A percentile compares a stretch with the other conserved stretches of the same genome.
Conservation (phyloP, 2,329 filamentous ascomycete genomes). For the Byssochlamys sp. region DNA sequence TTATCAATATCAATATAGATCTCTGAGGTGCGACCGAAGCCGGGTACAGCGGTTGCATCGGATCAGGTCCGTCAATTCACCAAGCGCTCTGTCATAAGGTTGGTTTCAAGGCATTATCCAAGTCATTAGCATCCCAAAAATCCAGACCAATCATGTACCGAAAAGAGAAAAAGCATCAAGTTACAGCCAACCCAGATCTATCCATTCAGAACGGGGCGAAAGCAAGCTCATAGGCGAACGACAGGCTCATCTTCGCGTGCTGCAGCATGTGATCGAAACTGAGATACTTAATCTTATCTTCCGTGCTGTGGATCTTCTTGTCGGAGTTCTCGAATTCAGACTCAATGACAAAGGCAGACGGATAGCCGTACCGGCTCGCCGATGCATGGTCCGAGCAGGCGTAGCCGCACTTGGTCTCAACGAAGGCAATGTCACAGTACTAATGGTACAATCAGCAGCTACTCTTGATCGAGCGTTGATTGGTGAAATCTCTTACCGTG, state of each 20-base stretch:
- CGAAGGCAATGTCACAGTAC: conserved; percentile 82
- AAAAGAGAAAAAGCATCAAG: not conserved
- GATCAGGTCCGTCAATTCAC: not conserved
- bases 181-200: not conserved
- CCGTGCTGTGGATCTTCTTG: conserved; percentile 63
- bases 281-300: conserved; percentile 61
- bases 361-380: conserved; percentile 56
- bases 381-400: conserved; percentile 66
- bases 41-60: not conserved
- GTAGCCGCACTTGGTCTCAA: conserved; percentile 81
- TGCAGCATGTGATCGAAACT: conserved; percentile 86
- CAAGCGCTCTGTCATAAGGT: not conserved
- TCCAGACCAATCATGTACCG: not conserved
- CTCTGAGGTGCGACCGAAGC: not conserved
- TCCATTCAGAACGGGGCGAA: conserved; percentile 56
- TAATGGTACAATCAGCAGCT: conserved; percentile 21
- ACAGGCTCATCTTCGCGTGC: conserved; percentile 75
- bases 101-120: not conserved
- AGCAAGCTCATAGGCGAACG: conserved; percentile 73
- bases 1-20: not conserved
- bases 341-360: conserved; percentile 57
- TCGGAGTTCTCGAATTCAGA: conserved; percentile 51
- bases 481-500: conserved; percentile 37
- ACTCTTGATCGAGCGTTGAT: not conserved
- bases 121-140: not conserved